Percentiles rank a stretch among this genome's conserved stretches.
Conservation (phyloP, 2,329 filamentous ascomycete species). For the Claviceps sp. region DNA sequence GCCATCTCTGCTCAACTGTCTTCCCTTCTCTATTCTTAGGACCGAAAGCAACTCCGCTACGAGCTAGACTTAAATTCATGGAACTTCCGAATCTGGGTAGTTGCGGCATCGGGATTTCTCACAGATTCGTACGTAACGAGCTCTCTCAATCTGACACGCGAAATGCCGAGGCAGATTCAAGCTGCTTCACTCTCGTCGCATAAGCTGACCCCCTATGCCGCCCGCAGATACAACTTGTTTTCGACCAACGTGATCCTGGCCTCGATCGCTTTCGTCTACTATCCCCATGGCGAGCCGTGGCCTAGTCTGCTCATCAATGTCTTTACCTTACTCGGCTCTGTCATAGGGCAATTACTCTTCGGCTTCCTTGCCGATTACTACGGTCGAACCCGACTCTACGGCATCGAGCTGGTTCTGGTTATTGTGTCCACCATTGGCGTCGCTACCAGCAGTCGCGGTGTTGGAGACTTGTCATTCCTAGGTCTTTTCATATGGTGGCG, state of each 20-base stretch:
- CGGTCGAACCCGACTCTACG: slow-evolving; percentile 41
- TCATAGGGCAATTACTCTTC: slow-evolving; percentile 37
- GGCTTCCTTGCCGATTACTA: slow-evolving; percentile 40
- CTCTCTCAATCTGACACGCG: background rate
- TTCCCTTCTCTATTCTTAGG: slow-evolving; percentile 18
- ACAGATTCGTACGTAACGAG: slow-evolving; percentile 33
- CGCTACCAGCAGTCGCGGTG: slow-evolving; percentile 37
- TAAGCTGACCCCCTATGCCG: background rate
- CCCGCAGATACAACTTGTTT: slow-evolving; percentile 36
- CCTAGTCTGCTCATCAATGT: slow-evolving; percentile 36
- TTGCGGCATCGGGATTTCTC: slow-evolving; percentile 40
- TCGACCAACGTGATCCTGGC: slow-evolving; percentile 41
- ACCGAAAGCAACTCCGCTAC: slow-evolving; percentile 37
- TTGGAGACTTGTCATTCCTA: slow-evolving; percentile 35
- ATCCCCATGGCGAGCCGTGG: slow-evolving; percentile 30
- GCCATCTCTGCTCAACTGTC: background rate
- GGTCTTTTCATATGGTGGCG: slow-evolving; percentile 40
- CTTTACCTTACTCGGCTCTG: slow-evolving; percentile 37
- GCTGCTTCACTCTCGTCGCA: background rate
- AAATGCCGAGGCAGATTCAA: background rate
- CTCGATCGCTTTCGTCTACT: slow-evolving; percentile 39
- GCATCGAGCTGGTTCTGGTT: slow-evolving; percentile 42
- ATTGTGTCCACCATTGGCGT: slow-evolving; percentile 44
- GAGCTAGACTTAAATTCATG: slow-evolving; percentile 41
- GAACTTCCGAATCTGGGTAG: slow-evolving; percentile 41